These are phyloP conservation scores for Brasenia schreberi DNA, from an alignment of 164 flowering plant genomes.

Conservation along the genomic window DNA sequence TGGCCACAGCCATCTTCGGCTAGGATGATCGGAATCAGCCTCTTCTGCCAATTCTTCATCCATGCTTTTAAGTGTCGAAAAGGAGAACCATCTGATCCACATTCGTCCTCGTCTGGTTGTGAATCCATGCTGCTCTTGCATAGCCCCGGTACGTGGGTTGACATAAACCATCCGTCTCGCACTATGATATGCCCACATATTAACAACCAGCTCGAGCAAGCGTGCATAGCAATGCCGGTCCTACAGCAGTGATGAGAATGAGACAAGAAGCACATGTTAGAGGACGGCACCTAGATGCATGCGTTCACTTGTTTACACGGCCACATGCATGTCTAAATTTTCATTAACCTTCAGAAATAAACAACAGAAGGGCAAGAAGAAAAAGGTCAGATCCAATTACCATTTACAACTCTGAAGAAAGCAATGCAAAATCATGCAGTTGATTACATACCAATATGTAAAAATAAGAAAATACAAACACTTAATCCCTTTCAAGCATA, in stretches of 20 bases:
- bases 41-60: conserved; percentile 97
- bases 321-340: too few relatives aligned
- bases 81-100: conserved; percentile 91
- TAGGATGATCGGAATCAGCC: conserved; percentile 44
- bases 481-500: too few relatives aligned
- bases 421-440: too few relatives aligned
- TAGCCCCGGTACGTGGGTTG: conserved; percentile 57
- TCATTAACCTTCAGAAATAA: too few relatives aligned
- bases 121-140: conserved; percentile 73
- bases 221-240: conserved; percentile 92
- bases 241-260: conserved; percentile 24
- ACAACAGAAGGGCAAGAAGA: too few relatives aligned
- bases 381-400: too few relatives aligned
- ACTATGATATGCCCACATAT: conserved; percentile 97
- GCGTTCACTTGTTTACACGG: too few relatives aligned
- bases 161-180: conserved; percentile 75
- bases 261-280: too few relatives aligned
- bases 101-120: conserved; percentile 44
- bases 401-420: too few relatives aligned
- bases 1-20: conserved; percentile 79
- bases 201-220: conserved; percentile 80
- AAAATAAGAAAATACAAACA: too few relatives aligned
- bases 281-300: too few relatives aligned
- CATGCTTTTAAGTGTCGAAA: conserved; percentile 65
- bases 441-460: too few relatives aligned